Base-by-base conservation (phyloP, 345 rosid species). In the Rhodamnia rubescens region DNA sequence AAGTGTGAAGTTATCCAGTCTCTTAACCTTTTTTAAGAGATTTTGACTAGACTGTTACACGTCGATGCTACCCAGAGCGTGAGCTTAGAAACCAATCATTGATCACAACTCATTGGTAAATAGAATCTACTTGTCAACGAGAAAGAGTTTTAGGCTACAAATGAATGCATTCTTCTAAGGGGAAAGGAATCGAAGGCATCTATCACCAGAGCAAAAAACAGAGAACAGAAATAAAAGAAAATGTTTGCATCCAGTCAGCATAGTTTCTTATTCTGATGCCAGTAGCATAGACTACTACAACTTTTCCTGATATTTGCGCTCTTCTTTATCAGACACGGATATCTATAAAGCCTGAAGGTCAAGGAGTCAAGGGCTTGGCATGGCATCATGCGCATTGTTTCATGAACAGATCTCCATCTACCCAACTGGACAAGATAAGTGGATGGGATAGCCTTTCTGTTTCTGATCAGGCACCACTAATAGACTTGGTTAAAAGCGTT, bases 351-450 rank as follows among this genome's bases (percentile, higher is more conserved):
- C 91, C 96, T 86, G 92, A 91, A 81, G 97, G 95, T 74, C 93
- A 91, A 86, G 93, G 93, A 86, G 85, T 91, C 81, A 97, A 84
- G 91, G 96, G 94, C 85, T 61, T 95, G 87, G 89, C 92, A 44
- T 97, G 99, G 99, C 93, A 97, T 86, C 99, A 96, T 87, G 98
- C 95, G 32, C 92, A 89, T 82, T 97, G 99, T 89, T 93, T 93
- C 89, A 85, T 93, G 85, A 91, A 91, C 16, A 88, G 87, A 88
- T 84, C 89, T 84, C 90, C 96, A 32, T 92, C 95, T 85, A 86
- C 91, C 82, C 87, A 91, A 86, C 89, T 91, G 88, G 93, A 93
- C 82, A 96, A 92, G 87, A 87, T 96, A 90, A 83, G 93, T 64
- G 99, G 98, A 85, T 97, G 98, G 96, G 92, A 88, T 85, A 89